Evolutionary conservation across 768 basidiomycete species (phyloP).

Genomic region (Russula virescens): DNA sequence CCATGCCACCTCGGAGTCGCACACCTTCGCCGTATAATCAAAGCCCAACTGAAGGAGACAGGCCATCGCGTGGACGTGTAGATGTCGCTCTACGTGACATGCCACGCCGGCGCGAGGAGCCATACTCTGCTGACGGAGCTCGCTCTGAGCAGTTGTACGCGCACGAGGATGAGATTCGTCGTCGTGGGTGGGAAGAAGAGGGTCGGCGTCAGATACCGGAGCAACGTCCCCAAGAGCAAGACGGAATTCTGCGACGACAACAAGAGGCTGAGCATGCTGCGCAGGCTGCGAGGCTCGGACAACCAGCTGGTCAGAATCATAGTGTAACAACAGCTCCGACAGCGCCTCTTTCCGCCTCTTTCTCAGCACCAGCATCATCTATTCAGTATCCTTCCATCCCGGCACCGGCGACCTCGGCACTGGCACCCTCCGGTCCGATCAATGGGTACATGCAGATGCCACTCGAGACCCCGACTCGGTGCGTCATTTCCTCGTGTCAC

Average conservation of each 20-base stretch:
- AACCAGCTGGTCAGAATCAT: conserved; percentile 31
- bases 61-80: conserved; percentile 35
- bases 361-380: neutral
- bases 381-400: conserved; percentile 7
- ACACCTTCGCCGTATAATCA: conserved; percentile 22
- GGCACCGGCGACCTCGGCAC: neutral
- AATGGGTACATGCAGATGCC: conserved; percentile 38
- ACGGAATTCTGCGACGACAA: conserved; percentile 52
- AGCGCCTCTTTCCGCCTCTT: conserved; percentile 21
- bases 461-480: conserved; percentile 52
- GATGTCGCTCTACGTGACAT: conserved; percentile 26
- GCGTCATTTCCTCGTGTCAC: conserved; percentile 1
- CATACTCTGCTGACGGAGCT: neutral
- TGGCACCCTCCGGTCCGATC: conserved; percentile 2
- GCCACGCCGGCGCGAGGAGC: conserved; percentile 15
- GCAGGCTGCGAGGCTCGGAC: conserved; percentile 27
- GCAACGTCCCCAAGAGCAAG: conserved; percentile 47
- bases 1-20: conserved; percentile 14
- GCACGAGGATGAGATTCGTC: conserved; percentile 27
- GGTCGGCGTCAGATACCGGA: conserved; percentile 35
- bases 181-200: conserved; percentile 26
- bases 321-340: conserved; percentile 30
- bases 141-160: neutral
- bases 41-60: conserved; percentile 35
- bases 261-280: conserved; percentile 40